These are phyloP conservation scores for Barnettozyma pratensis DNA, from an alignment of 805 yeast genomes.

Conservation along the genomic window DNA sequence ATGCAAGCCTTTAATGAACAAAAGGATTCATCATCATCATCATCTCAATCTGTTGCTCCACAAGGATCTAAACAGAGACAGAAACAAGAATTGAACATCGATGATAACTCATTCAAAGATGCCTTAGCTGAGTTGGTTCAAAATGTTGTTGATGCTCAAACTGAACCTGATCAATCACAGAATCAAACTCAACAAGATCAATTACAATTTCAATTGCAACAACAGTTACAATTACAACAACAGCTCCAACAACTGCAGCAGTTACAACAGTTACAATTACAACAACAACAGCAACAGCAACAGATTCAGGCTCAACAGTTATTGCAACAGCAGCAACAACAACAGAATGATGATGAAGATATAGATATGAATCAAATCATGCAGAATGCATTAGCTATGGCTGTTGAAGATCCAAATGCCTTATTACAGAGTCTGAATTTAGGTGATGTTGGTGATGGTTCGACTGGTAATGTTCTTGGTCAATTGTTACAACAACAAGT, in stretches of 20 bases:
- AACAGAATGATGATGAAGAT: constrained; percentile 33
- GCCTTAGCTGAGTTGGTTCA: constrained; percentile 54
- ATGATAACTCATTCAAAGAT: constrained; percentile 38
- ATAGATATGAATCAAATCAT: constrained; percentile 68
- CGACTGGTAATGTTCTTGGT: constrained; percentile 8
- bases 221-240: constrained; percentile 2
- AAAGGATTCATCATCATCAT: constrained; percentile 5
- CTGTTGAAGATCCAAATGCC: constrained; percentile 54
- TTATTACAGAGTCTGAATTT: constrained; percentile 34
- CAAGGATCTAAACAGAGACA: too few species aligned
- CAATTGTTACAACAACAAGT: constrained; percentile 17
- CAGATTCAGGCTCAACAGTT: background rate
- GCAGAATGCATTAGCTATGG: constrained; percentile 75
- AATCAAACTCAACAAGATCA: constrained; percentile 3
- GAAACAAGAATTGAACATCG: constrained; percentile 4
- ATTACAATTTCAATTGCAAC: constrained; percentile 1
- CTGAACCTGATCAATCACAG: constrained; percentile 12
- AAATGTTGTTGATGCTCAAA: constrained; percentile 41
- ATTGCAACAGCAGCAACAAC: constrained; percentile 2
- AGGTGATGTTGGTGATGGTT: constrained; percentile 9
- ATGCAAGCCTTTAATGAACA: constrained; percentile 12
- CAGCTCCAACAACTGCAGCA: constrained; percentile 5
- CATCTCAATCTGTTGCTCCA: background rate
- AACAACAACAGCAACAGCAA: background rate
- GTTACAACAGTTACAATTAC: background rate